Base-by-base conservation (phyloP, 129 eudicot genomes). In the Chrysanthemum makinoi region DNA sequence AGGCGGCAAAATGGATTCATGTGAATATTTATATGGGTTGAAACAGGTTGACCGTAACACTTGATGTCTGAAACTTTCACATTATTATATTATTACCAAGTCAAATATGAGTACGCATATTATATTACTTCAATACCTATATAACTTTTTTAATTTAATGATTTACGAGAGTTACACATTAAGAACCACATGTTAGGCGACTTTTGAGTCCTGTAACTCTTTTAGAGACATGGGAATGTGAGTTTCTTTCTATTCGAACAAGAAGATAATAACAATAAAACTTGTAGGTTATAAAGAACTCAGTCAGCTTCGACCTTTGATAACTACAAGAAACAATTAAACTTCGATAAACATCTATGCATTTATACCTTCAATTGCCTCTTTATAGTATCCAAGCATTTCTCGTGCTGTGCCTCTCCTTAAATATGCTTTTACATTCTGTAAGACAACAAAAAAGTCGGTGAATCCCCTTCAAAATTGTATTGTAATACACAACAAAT, bases 321-420 rank as follows among this genome's bases (percentile, higher is more conserved):
- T 13, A 69, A 54, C 13, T 16, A 18, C 18, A 18, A 4, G 46
- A 19, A 28, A 69, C 13, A 15, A 65, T 9, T 22, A 72, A 19
- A 33, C 16, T 2, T 19, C 28, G 17, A 79, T 15, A 19, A 24
- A 51, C 13, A 1, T 24, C 17, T 50, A 39, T 39, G 9, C 9
- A 39, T 5, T 39, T 39, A 39, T 39, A 84, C 98, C 98, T 81
- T 89, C 95, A 68, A 84, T 85, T 47, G 98, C 98, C 77, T 85
- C 98, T 68, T 89, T 87, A 33, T 76, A 83, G 81, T 80, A 89
- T 70, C 98, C 95, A 72, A 87, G 87, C 88, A 87, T 85, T 78
- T 93, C 95, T 14, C 98, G 78, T 11, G 98, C 95, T 54, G 98
- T 93, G 53, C 98, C 98, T 80, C 98, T 87, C 68, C 98, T 82